These are phyloP conservation scores for Pseudogymnoascus sp. DNA, from an alignment of 2,329 filamentous ascomycete genomes.

Conservation along the genomic window DNA sequence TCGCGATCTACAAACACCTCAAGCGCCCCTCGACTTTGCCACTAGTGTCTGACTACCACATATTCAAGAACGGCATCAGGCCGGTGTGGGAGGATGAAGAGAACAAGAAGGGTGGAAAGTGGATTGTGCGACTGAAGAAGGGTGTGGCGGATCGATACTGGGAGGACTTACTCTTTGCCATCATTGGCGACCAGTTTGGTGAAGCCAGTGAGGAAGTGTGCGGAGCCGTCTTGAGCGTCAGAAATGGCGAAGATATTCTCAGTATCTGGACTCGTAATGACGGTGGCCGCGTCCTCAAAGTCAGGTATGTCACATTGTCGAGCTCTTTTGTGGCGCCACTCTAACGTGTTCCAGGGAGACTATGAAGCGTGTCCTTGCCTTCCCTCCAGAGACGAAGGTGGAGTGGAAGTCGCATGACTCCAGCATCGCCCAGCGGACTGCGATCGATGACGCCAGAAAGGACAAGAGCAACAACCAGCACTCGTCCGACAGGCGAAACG, in stretches of 20 bases:
- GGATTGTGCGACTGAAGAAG: conserved; percentile 95
- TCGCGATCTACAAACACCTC: conserved; percentile 78
- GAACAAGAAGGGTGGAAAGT: conserved; percentile 94
- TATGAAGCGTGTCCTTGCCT: conserved; percentile 80
- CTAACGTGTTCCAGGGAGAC: conserved; percentile 54
- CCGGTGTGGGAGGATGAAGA: conserved; percentile 98
- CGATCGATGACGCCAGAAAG: conserved; percentile 84
- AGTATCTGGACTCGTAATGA: conserved; percentile 97
- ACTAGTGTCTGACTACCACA: conserved; percentile 92
- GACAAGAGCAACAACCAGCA: conserved; percentile 59
- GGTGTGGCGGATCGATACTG: conserved; percentile 94
- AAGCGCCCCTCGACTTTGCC: conserved; percentile 83
- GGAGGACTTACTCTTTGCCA: conserved; percentile 85
- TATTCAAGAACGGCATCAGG: conserved; percentile 93
- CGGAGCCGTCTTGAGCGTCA: conserved; percentile 86
- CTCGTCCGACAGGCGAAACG: conserved; percentile 21
- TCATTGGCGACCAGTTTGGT: conserved; percentile 88
- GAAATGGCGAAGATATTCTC: conserved; percentile 92
- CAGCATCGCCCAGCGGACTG: conserved; percentile 84
- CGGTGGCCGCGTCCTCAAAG: conserved; percentile 89
- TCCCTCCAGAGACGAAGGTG: conserved; percentile 82
- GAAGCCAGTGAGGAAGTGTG: conserved; percentile 93
- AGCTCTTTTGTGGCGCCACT: neutral
- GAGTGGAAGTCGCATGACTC: conserved; percentile 96
- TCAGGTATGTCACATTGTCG: conserved; percentile 56